Conservation (phyloP, 2,329 filamentous ascomycete genomes). For the Didymella exigua region DNA sequence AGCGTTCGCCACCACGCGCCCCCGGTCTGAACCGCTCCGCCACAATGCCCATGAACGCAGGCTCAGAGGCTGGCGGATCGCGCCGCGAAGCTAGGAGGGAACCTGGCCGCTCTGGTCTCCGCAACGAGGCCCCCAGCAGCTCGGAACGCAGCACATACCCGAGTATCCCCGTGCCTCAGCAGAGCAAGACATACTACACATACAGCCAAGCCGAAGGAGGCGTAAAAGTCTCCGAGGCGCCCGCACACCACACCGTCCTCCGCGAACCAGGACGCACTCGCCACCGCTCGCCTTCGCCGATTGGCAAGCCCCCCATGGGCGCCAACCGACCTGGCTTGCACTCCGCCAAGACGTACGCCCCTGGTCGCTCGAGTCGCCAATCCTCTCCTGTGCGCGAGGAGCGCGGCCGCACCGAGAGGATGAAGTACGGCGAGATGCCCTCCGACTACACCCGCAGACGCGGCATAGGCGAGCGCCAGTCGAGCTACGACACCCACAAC, state of each 20-base stretch:
- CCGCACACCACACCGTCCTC: constrained; percentile 33
- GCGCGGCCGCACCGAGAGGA: constrained; percentile 30
- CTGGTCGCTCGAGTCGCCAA: constrained; percentile 35
- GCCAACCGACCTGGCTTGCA: constrained; percentile 31
- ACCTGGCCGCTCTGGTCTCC: constrained; percentile 38
- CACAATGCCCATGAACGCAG: constrained; percentile 48
- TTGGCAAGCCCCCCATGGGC: constrained; percentile 41
- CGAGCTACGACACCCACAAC: constrained; percentile 41
- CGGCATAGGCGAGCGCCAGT: constrained; percentile 25
- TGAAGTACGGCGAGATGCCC: constrained; percentile 36
- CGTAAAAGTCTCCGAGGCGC: constrained; percentile 23
- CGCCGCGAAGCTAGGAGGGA: constrained; percentile 33
- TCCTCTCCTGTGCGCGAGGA: constrained; percentile 32
- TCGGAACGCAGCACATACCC: constrained; percentile 32
- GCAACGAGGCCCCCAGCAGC: constrained; percentile 37
- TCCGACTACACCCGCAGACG: constrained; percentile 23
- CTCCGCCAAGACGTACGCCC: constrained; percentile 12
- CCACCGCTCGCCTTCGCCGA: constrained; percentile 38
- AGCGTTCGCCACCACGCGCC: constrained; percentile 36
- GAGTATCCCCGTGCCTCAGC: constrained; percentile 23
- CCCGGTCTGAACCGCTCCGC: constrained; percentile 50
- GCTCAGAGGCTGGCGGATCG: constrained; percentile 29
- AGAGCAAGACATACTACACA: constrained; percentile 32
- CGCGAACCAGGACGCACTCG: constrained; percentile 39
- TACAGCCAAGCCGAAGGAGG: constrained; percentile 35